phyloP scores from a whole-genome alignment of 2,329 filamentous ascomycete species.

The Chaetomiaceae sp. region DNA sequence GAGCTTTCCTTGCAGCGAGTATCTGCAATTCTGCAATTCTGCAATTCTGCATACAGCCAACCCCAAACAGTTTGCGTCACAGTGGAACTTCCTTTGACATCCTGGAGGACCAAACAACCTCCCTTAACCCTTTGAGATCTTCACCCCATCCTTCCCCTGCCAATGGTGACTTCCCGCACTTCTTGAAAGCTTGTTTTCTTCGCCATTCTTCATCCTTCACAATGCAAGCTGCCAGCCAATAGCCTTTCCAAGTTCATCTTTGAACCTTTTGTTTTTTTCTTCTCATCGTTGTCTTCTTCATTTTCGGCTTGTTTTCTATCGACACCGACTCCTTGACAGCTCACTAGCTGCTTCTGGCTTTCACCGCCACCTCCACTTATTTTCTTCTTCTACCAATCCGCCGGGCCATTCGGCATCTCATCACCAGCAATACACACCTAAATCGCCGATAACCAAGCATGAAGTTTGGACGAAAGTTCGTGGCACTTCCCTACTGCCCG shows the following conservation, averaged over 20 bases:
- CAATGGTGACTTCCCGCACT: not conserved
- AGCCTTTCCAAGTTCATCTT: not conserved
- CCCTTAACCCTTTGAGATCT: too few species aligned
- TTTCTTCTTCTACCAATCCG: too few species aligned
- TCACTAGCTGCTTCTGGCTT: not conserved
- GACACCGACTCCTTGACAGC: not conserved
- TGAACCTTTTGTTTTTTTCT: too few species aligned
- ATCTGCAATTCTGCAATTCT: too few species aligned
- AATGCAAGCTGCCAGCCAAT: not conserved
- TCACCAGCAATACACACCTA: not conserved
- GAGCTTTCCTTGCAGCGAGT: too few species aligned
- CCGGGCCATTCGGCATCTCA: too few species aligned
- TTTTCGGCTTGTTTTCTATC: not conserved
- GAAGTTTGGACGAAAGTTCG: constrained; percentile 38
- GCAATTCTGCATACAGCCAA: too few species aligned
- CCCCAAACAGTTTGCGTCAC: constrained; percentile 5
- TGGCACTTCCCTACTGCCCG: not conserved
- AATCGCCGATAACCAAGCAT: constrained; percentile 19
- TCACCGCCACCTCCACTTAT: not conserved
- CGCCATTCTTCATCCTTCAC: not conserved
- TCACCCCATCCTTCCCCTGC: not conserved
- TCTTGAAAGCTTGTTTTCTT: not conserved
- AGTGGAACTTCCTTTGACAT: not conserved
- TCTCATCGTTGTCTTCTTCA: too few species aligned
- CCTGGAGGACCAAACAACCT: not conserved